These are phyloP conservation scores for Ascochyta pisi DNA, from an alignment of 2,329 filamentous ascomycete species.

Conservation along the genomic window DNA sequence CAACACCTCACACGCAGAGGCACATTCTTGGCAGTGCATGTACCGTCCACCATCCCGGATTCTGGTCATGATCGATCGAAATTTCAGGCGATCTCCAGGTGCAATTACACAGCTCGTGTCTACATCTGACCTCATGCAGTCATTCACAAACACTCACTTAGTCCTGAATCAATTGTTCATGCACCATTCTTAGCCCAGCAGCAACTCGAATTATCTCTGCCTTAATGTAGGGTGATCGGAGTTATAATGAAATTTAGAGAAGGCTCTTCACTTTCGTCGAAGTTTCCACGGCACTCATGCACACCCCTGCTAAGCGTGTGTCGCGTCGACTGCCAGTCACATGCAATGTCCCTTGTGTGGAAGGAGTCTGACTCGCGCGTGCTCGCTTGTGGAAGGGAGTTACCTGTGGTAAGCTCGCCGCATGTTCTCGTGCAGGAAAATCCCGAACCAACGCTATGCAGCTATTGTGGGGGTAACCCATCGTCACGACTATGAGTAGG, in stretches of 20 bases:
- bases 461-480: not conserved
- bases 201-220: not conserved
- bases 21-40: not conserved
- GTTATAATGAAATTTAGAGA: not conserved
- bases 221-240: not conserved
- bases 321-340: not conserved
- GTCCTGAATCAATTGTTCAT: not conserved
- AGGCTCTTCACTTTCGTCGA: not conserved
- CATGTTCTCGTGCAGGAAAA: not conserved
- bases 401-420: not conserved
- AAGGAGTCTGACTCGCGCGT: not conserved
- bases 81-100: not conserved
- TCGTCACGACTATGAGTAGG: too few relatives aligned
- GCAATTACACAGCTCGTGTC: not conserved
- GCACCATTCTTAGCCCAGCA: not conserved
- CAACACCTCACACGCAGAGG: not conserved
- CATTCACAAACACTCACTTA: not conserved
- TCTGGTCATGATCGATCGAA: not conserved
- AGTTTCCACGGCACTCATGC: not conserved
- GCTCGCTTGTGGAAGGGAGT: not conserved
- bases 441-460: not conserved
- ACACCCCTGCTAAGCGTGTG: not conserved
- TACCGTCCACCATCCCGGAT: slow-evolving; percentile 8
- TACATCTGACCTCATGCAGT: not conserved
- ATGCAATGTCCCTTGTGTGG: not conserved